Percentiles rank a stretch among this genome's conserved stretches.
phyloP scores from a whole-genome alignment of 2,329 filamentous ascomycete genomes.

The Didymella exigua region DNA sequence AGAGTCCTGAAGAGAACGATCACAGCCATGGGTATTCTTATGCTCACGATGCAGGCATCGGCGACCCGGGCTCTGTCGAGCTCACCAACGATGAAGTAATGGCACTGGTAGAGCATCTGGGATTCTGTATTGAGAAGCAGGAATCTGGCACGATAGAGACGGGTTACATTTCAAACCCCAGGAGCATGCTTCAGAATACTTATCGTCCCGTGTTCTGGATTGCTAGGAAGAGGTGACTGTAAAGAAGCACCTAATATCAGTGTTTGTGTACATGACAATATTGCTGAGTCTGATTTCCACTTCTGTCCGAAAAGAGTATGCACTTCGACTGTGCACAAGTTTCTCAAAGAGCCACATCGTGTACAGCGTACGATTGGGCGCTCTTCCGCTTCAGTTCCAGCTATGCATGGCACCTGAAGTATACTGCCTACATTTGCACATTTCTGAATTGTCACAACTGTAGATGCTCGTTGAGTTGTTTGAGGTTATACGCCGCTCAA shows the following conservation, averaged over 20 bases:
- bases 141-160: constrained; percentile 64
- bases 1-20: neutral
- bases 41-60: constrained; percentile 65
- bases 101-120: constrained; percentile 72
- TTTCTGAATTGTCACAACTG: neutral
- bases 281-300: too few species aligned
- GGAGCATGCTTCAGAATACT: constrained; percentile 83
- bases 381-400: neutral
- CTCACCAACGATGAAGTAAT: constrained; percentile 88
- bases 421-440: neutral
- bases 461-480: neutral
- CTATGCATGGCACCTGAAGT: neutral
- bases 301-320: too few species aligned
- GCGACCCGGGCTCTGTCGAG: constrained; percentile 88
- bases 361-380: neutral
- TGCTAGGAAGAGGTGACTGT: constrained; percentile 67
- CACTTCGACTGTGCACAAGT: too few species aligned
- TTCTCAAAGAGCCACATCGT: neutral
- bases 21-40: constrained; percentile 12
- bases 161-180: constrained; percentile 84
- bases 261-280: too few species aligned
- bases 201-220: constrained; percentile 87
- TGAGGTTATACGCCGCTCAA: neutral
- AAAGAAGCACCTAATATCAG: too few species aligned
- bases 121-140: constrained; percentile 73